Percentiles rank a stretch among this genome's conserved stretches.
phyloP scores from a whole-genome alignment of 2,329 filamentous ascomycete species.

The Aspergillus fijiensis region DNA sequence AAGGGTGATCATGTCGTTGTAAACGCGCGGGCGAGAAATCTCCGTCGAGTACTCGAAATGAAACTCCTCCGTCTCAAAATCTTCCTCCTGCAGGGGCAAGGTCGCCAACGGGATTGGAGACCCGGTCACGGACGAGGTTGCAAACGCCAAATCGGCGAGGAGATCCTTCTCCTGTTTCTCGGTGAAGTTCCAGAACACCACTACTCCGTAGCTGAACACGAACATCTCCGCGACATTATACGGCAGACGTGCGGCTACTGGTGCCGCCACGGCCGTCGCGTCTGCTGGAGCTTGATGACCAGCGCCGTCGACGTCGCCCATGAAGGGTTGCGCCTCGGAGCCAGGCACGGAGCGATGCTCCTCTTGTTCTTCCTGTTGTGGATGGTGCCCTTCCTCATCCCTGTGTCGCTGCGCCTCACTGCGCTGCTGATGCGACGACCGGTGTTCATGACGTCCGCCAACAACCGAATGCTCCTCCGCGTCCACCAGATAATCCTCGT shows the following conservation, averaged over 20 bases:
- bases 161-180: conserved; percentile 96
- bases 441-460: conserved; percentile 30
- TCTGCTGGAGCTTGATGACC: conserved; percentile 25
- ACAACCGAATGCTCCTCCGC: conserved; percentile 48
- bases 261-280: conserved; percentile 34
- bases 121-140: conserved; percentile 45
- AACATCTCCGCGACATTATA: conserved; percentile 80
- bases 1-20: conserved; percentile 99
- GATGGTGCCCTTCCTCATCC: conserved; percentile 26
- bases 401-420: conserved; percentile 14
- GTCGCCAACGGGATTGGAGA: conserved; percentile 65
- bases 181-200: conserved; percentile 98
- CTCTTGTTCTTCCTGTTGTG: not conserved
- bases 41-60: conserved; percentile 94
- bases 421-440: conserved; percentile 10
- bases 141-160: conserved; percentile 90
- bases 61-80: conserved; percentile 97
- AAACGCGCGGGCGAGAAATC: conserved; percentile 84
- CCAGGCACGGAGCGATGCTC: not conserved
- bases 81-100: conserved; percentile 77
- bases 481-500: conserved; percentile 85
- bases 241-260: conserved; percentile 68
- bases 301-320: conserved; percentile 4
- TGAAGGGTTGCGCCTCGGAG: not conserved
- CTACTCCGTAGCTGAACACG: conserved; percentile 94